These are phyloP conservation scores for Meripilus lineatus DNA, from an alignment of 1,284 basidiomycete genomes.

Conservation along the genomic window DNA sequence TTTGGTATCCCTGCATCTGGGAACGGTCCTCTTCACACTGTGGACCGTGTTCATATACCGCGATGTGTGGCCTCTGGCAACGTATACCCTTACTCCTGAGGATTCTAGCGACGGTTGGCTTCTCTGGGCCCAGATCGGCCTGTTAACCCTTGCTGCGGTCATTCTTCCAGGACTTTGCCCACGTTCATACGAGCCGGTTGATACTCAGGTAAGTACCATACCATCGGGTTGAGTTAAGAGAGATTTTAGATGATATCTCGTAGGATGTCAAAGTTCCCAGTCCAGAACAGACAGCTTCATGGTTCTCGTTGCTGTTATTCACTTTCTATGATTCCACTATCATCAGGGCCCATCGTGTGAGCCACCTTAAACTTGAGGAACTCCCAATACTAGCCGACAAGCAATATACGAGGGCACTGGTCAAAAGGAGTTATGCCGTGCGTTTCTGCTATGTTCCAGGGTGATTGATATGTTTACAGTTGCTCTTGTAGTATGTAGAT, in stretches of 20 bases:
- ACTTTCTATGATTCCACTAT: conserved; percentile 40
- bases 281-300: conserved; percentile 61
- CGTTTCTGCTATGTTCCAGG: neutral
- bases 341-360: conserved; percentile 13
- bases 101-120: conserved; percentile 31
- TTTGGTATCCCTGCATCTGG: neutral
- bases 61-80: conserved; percentile 61
- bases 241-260: neutral
- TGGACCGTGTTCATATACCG: conserved; percentile 36
- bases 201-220: conserved; percentile 33
- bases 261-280: conserved; percentile 42
- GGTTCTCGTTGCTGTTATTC: conserved; percentile 51
- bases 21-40: neutral
- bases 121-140: conserved; percentile 27
- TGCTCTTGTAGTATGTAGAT: conserved; percentile 20
- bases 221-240: neutral
- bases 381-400: conserved; percentile 44
- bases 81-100: conserved; percentile 36
- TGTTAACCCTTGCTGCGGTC: conserved; percentile 34
- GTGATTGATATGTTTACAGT: neutral
- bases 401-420: conserved; percentile 37
- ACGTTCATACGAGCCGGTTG: conserved; percentile 36
- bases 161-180: conserved; percentile 41
- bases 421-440: conserved; percentile 29
- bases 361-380: conserved; percentile 23